These are phyloP conservation scores for Boletus subcaerulescens DNA, from an alignment of 768 basidiomycete genomes.

Conservation along the genomic window DNA sequence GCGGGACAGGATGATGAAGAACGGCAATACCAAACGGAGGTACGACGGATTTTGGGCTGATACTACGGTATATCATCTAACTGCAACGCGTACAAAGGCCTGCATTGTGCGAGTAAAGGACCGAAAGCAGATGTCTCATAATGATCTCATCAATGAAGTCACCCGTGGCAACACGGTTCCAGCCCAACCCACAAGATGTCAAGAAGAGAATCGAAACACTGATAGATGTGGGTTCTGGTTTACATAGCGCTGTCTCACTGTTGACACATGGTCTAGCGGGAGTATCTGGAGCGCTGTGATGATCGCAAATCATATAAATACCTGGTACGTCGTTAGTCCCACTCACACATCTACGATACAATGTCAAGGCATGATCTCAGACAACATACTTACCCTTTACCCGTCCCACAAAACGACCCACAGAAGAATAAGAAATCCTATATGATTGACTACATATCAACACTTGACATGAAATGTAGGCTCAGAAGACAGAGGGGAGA, in stretches of 20 bases:
- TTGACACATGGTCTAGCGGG: constrained; percentile 53
- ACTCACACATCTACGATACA: neutral
- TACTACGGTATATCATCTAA: constrained; percentile 1
- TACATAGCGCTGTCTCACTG: neutral
- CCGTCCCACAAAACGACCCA: too few relatives aligned
- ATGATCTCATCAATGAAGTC: constrained; percentile 87
- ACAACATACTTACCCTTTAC: neutral
- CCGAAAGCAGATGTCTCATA: constrained; percentile 84
- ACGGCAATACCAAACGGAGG: constrained; percentile 85
- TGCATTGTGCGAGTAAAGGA: constrained; percentile 96
- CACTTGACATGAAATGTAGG: constrained; percentile 34
- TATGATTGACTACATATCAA: constrained; percentile 29
- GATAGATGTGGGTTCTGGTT: constrained; percentile 69
- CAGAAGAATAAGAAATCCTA: neutral
- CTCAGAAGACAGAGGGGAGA: constrained; percentile 18
- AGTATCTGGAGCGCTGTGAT: constrained; percentile 89
- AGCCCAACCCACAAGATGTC: constrained; percentile 79
- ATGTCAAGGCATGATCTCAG: constrained; percentile 24
- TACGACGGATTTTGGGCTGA: constrained; percentile 30
- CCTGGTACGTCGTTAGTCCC: constrained; percentile 37
- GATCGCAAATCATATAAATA: constrained; percentile 90
- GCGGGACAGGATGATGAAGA: constrained; percentile 84
- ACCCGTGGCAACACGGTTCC: constrained; percentile 83
- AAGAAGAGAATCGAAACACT: constrained; percentile 92
- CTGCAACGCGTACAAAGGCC: constrained; percentile 55